Conservation (phyloP, 768 basidiomycete genomes). For the Boletus sensibilis region DNA sequence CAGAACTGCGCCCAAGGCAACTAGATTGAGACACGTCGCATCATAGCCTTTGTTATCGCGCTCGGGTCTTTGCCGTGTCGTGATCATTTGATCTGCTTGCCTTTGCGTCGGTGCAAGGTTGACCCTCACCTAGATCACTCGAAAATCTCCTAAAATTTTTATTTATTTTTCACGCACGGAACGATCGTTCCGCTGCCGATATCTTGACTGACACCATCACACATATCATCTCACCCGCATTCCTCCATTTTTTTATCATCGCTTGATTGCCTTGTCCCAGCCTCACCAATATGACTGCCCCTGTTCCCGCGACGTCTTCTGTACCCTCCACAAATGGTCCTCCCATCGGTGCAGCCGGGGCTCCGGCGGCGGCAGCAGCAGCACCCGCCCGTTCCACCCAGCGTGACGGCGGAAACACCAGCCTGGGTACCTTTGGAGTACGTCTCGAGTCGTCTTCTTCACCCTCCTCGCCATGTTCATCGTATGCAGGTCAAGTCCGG, state of each 20-base stretch:
- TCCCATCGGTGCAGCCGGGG: not conserved
- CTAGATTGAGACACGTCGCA: conserved; percentile 3
- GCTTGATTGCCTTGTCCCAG: not conserved
- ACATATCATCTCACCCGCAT: not conserved
- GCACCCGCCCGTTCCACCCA: conserved; percentile 54
- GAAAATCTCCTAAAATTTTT: not conserved
- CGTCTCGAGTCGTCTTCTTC: conserved; percentile 15
- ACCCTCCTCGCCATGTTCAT: not conserved
- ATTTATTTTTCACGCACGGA: conserved; percentile 1
- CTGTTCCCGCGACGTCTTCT: not conserved
- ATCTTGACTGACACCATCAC: not conserved
- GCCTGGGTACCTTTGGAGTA: conserved; percentile 72
- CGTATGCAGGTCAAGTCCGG: conserved; percentile 79
- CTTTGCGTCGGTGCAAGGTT: not conserved
- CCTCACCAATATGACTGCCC: conserved; percentile 15
- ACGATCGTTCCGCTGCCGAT: conserved; percentile 5
- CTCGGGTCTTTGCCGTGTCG: not conserved
- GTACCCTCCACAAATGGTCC: conserved; percentile 5
- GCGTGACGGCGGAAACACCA: conserved; percentile 54
- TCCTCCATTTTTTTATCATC: not conserved
- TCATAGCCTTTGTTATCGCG: not conserved
- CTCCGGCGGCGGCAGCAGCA: not conserved
- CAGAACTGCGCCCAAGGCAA: not conserved
- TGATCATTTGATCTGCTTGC: not conserved
- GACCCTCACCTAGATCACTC: not conserved